Conservation (phyloP, 148 eudicot genomes). For the Agrostemma githago region DNA sequence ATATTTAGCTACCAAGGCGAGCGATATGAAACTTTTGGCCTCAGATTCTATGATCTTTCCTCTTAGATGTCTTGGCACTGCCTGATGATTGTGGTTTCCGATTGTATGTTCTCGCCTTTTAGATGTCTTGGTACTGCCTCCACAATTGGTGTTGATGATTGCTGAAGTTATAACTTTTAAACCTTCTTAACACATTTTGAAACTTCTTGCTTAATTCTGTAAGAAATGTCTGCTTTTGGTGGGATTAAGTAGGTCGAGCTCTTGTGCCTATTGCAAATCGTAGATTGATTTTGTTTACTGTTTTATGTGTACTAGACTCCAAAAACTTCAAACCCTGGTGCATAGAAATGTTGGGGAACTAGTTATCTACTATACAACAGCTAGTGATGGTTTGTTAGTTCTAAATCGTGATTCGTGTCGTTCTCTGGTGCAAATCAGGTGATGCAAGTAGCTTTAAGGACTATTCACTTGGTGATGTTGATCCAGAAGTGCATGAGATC, state of each 20-base stretch:
- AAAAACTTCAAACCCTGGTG: neutral
- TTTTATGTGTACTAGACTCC: neutral
- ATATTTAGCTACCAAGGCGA: neutral
- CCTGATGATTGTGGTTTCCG: neutral
- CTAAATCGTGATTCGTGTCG: constrained; percentile 13
- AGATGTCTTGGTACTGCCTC: neutral
- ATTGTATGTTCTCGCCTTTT: neutral
- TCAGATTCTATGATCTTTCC: neutral
- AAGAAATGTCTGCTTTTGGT: neutral
- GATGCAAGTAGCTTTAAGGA: constrained; percentile 61
- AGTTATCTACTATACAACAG: neutral
- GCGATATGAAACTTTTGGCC: neutral
- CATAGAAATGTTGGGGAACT: neutral
- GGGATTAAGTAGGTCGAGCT: neutral
- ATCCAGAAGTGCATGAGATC: constrained; percentile 63
- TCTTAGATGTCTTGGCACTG: neutral
- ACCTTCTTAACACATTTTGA: neutral
- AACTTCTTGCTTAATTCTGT: neutral
- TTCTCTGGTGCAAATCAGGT: constrained; percentile 32
- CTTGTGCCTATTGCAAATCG: neutral
- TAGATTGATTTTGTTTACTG: neutral
- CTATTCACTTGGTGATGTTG: constrained; percentile 54
- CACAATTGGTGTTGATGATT: neutral
- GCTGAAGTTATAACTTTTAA: neutral
- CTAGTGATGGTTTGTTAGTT: neutral